Conservation (phyloP, 2,329 filamentous ascomycete genomes). For the Sporothrix globosa region DNA sequence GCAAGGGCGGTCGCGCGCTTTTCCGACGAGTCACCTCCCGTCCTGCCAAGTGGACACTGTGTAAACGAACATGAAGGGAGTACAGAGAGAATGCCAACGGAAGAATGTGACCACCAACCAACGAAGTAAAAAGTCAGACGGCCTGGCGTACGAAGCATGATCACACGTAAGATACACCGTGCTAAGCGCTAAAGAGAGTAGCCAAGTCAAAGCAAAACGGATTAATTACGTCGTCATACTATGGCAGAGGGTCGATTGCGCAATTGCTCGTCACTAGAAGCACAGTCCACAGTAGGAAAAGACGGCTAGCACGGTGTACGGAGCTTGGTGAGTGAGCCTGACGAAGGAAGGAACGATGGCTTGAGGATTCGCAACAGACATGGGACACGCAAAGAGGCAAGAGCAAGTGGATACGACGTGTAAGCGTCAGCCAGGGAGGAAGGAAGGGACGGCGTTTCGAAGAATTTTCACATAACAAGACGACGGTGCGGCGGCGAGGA, state of each 20-base stretch:
- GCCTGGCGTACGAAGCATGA: background rate
- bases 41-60: conserved; percentile 16
- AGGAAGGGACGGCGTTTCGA: background rate
- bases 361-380: background rate
- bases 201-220: background rate
- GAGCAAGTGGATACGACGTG: conserved; percentile 6
- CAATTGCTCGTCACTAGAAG: background rate
- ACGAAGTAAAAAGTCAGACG: background rate
- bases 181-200: background rate
- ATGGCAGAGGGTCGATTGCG: conserved; percentile 19
- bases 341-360: background rate
- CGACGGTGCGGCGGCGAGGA: background rate
- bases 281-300: conserved; percentile 2
- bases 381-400: background rate
- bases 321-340: background rate
- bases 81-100: background rate
- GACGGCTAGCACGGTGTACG: conserved; percentile 5
- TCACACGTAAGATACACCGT: conserved; percentile 23
- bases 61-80: background rate
- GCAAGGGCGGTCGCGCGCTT: background rate
- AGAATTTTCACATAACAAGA: background rate
- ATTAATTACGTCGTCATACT: background rate
- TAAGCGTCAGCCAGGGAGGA: conserved; percentile 14
- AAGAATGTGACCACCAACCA: background rate
- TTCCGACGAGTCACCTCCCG: conserved; percentile 19